Conservation (phyloP, 164 flowering plant genomes). For the Malania oleifera region DNA sequence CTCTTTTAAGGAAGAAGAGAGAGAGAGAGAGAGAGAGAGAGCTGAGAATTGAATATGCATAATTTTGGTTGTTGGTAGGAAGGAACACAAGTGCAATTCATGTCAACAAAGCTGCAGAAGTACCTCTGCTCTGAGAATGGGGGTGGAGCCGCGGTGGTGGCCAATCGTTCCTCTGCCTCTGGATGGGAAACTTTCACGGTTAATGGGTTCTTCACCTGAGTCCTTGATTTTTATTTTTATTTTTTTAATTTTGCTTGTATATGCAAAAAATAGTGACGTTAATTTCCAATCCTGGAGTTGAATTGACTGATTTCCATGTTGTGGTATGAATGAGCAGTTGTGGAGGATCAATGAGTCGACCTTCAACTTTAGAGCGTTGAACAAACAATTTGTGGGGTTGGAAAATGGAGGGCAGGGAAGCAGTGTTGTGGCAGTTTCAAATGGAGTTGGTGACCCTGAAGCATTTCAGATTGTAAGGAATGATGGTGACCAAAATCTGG, state of each 20-base stretch:
- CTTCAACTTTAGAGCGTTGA: not conserved
- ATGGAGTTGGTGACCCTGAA: not conserved
- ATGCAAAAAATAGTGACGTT: too few species aligned
- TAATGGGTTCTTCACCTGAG: not conserved
- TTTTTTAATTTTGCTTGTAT: not conserved
- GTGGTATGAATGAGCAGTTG: too few species aligned
- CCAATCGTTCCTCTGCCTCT: constrained; percentile 9
- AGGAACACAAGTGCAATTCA: constrained; percentile 14
- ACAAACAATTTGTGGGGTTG: not conserved
- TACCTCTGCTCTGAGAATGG: constrained; percentile 14
- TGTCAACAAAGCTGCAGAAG: constrained; percentile 16
- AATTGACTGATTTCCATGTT: too few species aligned
- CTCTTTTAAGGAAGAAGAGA: too few species aligned
- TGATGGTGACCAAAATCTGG: not conserved
- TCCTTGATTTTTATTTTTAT: too few species aligned
- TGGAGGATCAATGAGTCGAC: not conserved
- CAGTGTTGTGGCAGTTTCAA: not conserved
- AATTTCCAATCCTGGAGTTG: too few species aligned
- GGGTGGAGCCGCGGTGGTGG: constrained; percentile 13
- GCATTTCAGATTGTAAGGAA: not conserved
- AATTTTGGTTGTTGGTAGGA: not conserved
- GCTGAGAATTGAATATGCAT: too few species aligned
- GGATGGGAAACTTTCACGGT: constrained; percentile 25
- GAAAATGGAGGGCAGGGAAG: too few species aligned
- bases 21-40: too few species aligned